phyloP scores from a whole-genome alignment of 106 monocot species.

The Acorus gramineus region DNA sequence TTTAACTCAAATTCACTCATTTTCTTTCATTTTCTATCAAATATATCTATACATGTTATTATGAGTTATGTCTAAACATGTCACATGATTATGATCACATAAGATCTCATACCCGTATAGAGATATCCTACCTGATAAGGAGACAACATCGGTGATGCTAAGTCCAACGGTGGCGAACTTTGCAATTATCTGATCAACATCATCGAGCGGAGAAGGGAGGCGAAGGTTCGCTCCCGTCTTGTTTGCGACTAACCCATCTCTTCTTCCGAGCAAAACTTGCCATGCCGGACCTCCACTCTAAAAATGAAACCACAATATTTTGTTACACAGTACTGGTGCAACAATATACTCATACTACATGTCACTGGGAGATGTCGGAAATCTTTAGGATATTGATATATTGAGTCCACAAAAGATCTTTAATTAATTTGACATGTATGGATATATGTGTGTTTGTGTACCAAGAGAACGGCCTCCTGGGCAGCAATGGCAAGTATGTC shows the following conservation, averaged over 20 bases:
- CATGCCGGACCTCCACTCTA: conserved; percentile 58
- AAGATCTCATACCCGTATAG: no score
- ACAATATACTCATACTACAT: no score
- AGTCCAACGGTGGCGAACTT: conserved; percentile 57
- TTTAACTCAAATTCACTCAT: no score
- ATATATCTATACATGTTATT: no score
- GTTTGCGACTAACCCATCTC: conserved; percentile 48
- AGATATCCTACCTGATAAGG: conserved; percentile 42
- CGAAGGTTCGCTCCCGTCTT: conserved; percentile 31
- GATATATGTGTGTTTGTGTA: not conserved
- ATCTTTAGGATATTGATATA: no score
- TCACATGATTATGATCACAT: no score
- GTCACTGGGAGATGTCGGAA: no score
- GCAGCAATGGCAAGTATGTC: conserved; percentile 66
- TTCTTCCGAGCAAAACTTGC: conserved; percentile 52
- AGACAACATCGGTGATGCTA: conserved; percentile 45
- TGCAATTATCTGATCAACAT: conserved; percentile 26
- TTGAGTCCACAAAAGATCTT: no score
- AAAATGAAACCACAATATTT: not conserved
- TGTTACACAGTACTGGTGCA: not conserved
- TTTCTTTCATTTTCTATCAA: no score
- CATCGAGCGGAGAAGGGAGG: conserved; percentile 37
- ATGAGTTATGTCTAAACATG: no score
- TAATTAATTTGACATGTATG: no score
- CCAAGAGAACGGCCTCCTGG: conserved; percentile 42